Conservation (phyloP, 1,284 basidiomycete species). For the Volvariella surrecta region DNA sequence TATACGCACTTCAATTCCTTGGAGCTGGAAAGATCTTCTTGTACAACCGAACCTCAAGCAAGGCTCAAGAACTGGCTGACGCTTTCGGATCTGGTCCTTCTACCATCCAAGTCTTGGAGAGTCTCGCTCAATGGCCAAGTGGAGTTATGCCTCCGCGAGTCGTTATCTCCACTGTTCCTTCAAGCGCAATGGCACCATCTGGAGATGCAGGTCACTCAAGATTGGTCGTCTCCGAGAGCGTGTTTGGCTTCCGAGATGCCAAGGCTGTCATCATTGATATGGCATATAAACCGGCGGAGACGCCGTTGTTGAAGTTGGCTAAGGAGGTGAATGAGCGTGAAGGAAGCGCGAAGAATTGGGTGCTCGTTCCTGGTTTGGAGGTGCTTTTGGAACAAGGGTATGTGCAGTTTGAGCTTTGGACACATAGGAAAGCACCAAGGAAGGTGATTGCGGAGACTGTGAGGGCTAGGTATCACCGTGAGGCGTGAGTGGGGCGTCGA, state of each 20-base stretch:
- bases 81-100: slow-evolving; percentile 63
- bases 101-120: slow-evolving; percentile 48
- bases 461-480: slow-evolving; percentile 32
- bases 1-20: slow-evolving; percentile 76
- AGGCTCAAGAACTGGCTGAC: slow-evolving; percentile 60
- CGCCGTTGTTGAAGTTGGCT: slow-evolving; percentile 56
- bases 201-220: slow-evolving; percentile 22
- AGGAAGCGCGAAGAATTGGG: slow-evolving; percentile 48
- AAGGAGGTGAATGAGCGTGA: slow-evolving; percentile 13
- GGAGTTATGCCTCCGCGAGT: slow-evolving; percentile 48
- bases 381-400: slow-evolving; percentile 85
- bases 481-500: too few species aligned
- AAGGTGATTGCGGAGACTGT: slow-evolving; percentile 37
- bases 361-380: slow-evolving; percentile 69
- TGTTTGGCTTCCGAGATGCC: slow-evolving; percentile 40
- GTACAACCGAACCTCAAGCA: slow-evolving; percentile 74
- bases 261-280: slow-evolving; percentile 78
- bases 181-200: slow-evolving; percentile 50
- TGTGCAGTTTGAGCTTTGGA: slow-evolving; percentile 82
- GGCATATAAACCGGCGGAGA: slow-evolving; percentile 83
- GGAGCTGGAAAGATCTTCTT: slow-evolving; percentile 70
- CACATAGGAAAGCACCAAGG: slow-evolving; percentile 49
- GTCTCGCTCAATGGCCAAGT: slow-evolving; percentile 42
- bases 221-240: slow-evolving; percentile 46
- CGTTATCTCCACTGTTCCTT: slow-evolving; percentile 83